Base-by-base conservation (phyloP, 352 stramenopile species). In the Phytophthora hibernalis region DNA sequence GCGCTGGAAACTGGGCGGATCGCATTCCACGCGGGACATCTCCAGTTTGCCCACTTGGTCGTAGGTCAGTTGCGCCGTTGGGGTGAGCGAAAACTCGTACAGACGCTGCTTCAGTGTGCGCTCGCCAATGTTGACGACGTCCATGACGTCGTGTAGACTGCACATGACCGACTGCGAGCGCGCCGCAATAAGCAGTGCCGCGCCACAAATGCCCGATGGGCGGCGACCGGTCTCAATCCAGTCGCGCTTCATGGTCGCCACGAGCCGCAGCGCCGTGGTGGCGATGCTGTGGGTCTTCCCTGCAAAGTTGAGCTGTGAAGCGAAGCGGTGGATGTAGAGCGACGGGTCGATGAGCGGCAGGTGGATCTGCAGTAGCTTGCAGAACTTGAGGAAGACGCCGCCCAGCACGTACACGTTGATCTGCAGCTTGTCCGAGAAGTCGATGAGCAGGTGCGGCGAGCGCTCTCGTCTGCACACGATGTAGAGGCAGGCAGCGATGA, bases 371-470 rank as follows among this genome's bases (percentile, higher is more conserved):
- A 98, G 70, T 42, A 98, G 68, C 51, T 97, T 91, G 61, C 95
- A 96, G 67, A 98, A 95, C 62, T 96, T 96, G 50, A 96, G 77
- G 58, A 96, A 96, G 21, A 94, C 85, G 40, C 85, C 87, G 21
- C 89, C 89, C 16, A 96, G 75, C 63, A 93, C 87, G 65, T 95
- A 96, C 35, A 96, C 89, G 61, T 92, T 94, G 68, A 99, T 96
- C 81, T 99, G 97, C 6, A 99, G 82, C 53, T 98, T 98, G 82
- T 99, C 98, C 13, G 84, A 97, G 74, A 99, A 99, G 80, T 99
- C 98, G 74, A 99, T 99, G 16, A 99, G 88, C 91, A 99, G 91
- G 68, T 99, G 97, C 59, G 98, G 97, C 63, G 92, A 98, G 64
- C 98, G 98, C 71, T 99, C 93, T 70, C 98, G 90, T 26, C 98